Base-by-base conservation (phyloP, 83 land plant species). In the Picea mariana region DNA sequence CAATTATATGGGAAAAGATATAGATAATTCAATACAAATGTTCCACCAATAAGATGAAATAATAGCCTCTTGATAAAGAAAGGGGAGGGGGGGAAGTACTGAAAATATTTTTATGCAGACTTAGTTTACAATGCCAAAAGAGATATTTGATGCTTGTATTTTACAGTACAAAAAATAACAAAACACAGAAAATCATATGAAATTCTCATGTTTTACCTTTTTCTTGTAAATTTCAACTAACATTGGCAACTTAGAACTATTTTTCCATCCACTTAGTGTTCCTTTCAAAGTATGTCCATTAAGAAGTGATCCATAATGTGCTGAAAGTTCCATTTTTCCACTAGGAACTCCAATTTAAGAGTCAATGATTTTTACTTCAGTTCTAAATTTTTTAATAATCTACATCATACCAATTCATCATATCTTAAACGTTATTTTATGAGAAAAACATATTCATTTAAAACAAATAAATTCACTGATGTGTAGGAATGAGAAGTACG, bases 191-290 rank as follows among this genome's bases (percentile, higher is more conserved):
- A 67, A 11, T 79, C 9, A 79, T 21, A 24, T 34, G 16, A 62
- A 62, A 64, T 6, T 62, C 12, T 38, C 12, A 0, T 27, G 21
- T 5, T 55, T 64, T 71, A 95, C 99, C 93, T 92, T 90, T 9
- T 81, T 86, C 58, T 88, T 40, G 67, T 91, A 97, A 90, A 89
- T 95, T 55, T 95, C 93, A 2, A 97, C 94, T 26, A 95, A 66
- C 38, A 78, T 67, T 31, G 94, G 96, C 62, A 97, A 78, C 40
- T 97, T 93, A 73, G 96, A 88, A 83, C 90, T 90, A 12, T 92
- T 95, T 85, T 89, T 97, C 97, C 93, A 94, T 67, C 96, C 96
- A 73, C 99, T 98, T 31, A 96, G 79, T 66, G 95, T 86, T 34
- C 96, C 97, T 65, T 82, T 95, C 62, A 95, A 80, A 3, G 89